Evolutionary conservation across 495 filamentous ascomycete genomes (phyloP).

Genomic region (Lasiosphaeriaceae sp.): DNA sequence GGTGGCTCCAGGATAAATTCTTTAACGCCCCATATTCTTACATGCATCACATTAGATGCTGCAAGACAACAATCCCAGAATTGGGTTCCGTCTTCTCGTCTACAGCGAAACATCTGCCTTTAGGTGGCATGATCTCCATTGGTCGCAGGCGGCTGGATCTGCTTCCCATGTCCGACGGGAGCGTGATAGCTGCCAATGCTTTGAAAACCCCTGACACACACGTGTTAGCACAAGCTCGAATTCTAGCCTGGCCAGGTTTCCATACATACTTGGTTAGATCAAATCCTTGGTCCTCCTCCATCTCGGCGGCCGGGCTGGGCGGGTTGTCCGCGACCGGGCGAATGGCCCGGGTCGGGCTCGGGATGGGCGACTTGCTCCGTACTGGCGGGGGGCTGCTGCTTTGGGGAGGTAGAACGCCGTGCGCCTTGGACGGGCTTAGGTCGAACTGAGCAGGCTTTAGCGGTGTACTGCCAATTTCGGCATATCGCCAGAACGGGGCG

Average conservation of each 20-base stretch:
- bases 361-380: constrained; percentile 28
- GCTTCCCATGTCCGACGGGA: constrained; percentile 29
- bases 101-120: too few species aligned
- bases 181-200: constrained; percentile 39
- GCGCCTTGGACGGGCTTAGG: constrained; percentile 46
- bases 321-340: constrained; percentile 12
- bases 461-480: constrained; percentile 73
- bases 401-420: constrained; percentile 46
- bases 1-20: too few species aligned
- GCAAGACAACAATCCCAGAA: too few species aligned
- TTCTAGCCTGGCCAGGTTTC: background rate
- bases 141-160: constrained; percentile 24
- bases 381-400: constrained; percentile 64
- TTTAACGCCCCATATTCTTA: too few species aligned
- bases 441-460: constrained; percentile 59
- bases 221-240: background rate
- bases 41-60: too few species aligned
- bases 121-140: constrained; percentile 4
- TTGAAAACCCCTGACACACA: constrained; percentile 34
- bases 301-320: constrained; percentile 18
- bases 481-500: constrained; percentile 96
- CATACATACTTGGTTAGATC: constrained; percentile 35
- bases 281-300: constrained; percentile 31
- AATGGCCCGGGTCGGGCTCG: constrained; percentile 28
- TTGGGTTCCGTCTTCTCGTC: too few species aligned